These are phyloP conservation scores for Ganoderma meredithae DNA, from an alignment of 1,284 basidiomycete species.

Conservation along the genomic window DNA sequence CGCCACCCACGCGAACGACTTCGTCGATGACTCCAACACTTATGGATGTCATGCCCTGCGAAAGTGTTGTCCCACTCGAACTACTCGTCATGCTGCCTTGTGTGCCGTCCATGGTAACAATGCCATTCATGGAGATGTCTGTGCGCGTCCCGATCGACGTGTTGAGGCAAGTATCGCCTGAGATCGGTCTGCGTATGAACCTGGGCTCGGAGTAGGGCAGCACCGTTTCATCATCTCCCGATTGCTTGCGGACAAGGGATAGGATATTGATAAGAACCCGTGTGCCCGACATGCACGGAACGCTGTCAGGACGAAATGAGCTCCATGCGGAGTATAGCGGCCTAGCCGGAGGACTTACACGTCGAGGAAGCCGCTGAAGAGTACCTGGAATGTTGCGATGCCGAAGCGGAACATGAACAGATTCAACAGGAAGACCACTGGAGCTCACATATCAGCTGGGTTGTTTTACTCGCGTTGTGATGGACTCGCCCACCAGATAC, in stretches of 20 bases:
- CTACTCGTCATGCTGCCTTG: neutral
- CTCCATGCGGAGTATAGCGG: neutral
- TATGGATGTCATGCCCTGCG: neutral
- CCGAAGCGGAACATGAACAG: constrained; percentile 19
- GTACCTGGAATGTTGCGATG: constrained; percentile 2
- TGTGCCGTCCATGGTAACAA: neutral
- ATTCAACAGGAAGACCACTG: constrained; percentile 18
- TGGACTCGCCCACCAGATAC: neutral
- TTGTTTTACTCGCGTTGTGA: no score
- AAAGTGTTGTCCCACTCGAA: constrained; percentile 7
- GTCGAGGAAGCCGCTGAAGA: constrained; percentile 18
- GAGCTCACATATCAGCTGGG: neutral
- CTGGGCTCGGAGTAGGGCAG: constrained; percentile 9
- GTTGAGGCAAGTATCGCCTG: neutral
- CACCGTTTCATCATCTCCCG: neutral
- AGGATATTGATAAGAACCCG: constrained; percentile 21
- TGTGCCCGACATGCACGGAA: constrained; percentile 19
- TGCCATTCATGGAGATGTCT: neutral
- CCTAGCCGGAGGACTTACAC: constrained; percentile 1
- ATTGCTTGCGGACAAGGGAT: constrained; percentile 9
- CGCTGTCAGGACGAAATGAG: neutral
- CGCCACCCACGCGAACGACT: neutral
- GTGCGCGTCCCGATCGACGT: neutral
- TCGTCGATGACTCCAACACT: neutral
- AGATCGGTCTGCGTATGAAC: neutral